Percentiles rank a stretch among this genome's conserved stretches.
Conservation (phyloP, 805 yeast species). For the Hagleromyces aurorensis region DNA sequence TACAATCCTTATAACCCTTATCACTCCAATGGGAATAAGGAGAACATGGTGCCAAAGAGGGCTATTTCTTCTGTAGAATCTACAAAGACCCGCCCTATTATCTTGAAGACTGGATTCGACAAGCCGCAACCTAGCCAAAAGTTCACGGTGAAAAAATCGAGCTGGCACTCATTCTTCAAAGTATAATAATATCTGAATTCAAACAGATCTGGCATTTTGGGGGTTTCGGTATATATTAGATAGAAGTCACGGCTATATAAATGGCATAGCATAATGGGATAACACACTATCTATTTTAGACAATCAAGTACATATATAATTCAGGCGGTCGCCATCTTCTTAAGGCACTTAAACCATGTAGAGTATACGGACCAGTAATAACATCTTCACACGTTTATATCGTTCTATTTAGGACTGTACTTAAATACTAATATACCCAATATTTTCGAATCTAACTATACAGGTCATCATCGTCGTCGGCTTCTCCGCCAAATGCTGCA, state of each 20-base stretch:
- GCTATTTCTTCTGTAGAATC: constrained; percentile 1
- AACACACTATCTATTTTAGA: not conserved
- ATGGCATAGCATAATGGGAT: not conserved
- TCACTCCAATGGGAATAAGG: constrained; percentile 4
- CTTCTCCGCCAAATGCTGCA: constrained; percentile 38
- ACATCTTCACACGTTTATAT: not conserved
- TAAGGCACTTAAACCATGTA: too few relatives aligned
- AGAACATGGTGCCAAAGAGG: constrained; percentile 5
- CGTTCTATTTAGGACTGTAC: not conserved
- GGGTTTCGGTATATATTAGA: too few relatives aligned
- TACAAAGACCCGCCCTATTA: constrained; percentile 14
- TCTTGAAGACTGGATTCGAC: constrained; percentile 12
- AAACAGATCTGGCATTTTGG: not conserved
- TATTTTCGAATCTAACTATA: constrained; percentile 35
- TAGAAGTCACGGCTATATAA: too few relatives aligned
- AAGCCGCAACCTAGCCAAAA: constrained; percentile 7
- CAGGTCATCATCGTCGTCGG: constrained; percentile 59
- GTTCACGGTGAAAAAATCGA: constrained; percentile 10
- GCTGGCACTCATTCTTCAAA: constrained; percentile 18
- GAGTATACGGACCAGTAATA: too few relatives aligned
- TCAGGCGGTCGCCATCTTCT: constrained; percentile 1
- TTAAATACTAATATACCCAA: constrained; percentile 2
- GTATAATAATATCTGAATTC: not conserved
- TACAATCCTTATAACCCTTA: constrained; percentile 10
- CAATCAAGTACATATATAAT: constrained; percentile 1